phyloP scores from a whole-genome alignment of 371 early-diverging fungal genomes.

The Syncephalastrum monosporum region DNA sequence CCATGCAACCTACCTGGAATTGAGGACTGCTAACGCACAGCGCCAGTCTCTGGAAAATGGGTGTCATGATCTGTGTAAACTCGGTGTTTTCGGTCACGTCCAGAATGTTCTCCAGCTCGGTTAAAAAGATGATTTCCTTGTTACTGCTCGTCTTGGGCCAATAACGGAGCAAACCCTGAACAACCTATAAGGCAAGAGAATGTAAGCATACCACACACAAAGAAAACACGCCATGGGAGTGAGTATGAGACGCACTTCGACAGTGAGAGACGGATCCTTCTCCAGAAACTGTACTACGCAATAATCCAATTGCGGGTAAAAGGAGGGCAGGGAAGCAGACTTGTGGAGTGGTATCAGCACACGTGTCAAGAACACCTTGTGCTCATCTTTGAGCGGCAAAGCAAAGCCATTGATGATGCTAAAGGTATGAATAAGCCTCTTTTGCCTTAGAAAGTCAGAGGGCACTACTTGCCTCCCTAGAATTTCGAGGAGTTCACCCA shows the following conservation, averaged over 20 bases:
- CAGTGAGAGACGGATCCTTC: slow-evolving; percentile 91
- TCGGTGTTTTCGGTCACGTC: slow-evolving; percentile 90
- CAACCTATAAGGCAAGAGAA: slow-evolving; percentile 51
- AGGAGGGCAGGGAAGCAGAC: slow-evolving; percentile 84
- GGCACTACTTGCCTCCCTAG: slow-evolving; percentile 66
- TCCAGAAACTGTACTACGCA: slow-evolving; percentile 98
- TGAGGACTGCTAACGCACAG: slow-evolving; percentile 92
- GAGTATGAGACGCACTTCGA: slow-evolving; percentile 56
- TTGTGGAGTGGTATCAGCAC: slow-evolving; percentile 96
- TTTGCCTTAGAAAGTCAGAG: slow-evolving; percentile 12
- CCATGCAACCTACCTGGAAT: slow-evolving; percentile 74
- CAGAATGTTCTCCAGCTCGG: slow-evolving; percentile 95
- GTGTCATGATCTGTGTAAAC: slow-evolving; percentile 84
- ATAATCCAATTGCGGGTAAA: slow-evolving; percentile 96
- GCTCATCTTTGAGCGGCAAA: slow-evolving; percentile 96
- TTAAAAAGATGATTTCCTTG: slow-evolving; percentile 97
- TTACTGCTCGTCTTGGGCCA: slow-evolving; percentile 98
- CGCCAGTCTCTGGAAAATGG: slow-evolving; percentile 88
- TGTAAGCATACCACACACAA: too few species aligned
- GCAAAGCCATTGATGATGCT: slow-evolving; percentile 99
- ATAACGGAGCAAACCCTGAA: slow-evolving; percentile 85
- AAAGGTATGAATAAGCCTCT: background rate
- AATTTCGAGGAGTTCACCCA: slow-evolving; percentile 96
- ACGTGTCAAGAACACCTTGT: slow-evolving; percentile 88
- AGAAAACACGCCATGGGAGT: too few species aligned